Evolutionary conservation across 1,139 yeast species (phyloP), one percentile per base, ranked within the genome.

Genomic region (Torulaspora pretoriensis): DNA sequence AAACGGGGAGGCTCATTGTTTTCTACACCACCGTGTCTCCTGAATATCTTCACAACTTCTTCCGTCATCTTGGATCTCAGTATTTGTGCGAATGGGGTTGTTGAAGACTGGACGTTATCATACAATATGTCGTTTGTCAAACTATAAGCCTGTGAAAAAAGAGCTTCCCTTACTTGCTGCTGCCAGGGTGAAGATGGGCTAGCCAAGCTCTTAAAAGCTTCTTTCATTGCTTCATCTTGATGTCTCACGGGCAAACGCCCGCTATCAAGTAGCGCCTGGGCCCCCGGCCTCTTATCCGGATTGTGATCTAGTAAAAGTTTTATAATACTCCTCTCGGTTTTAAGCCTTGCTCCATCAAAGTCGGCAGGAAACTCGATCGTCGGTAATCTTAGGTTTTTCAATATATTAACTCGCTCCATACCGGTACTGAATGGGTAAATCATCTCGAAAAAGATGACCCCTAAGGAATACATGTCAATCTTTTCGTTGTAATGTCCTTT

Each of bases 141-240:
- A 64, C 82, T 82, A 54, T 87, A 82, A 0, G 96, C 89, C 53
- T 87, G 94, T 23, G 83, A 74, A 61, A 92, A 92, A 33, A 92
- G 68, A 0, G 94, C 83, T 49, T 83, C 86, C 59, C 96, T 75
- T 0, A 92, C 96, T 64, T 88, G 95, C 52, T 81, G 87, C 55
- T 90, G 92, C 95, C 96, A 88, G 0, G 96, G 92, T 0, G 96
- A 87, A 0, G 94, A 82, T 0, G 96, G 94, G 60, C 88, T 92
- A 0, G 94, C 85, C 50, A 92, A 68, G 26, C 92, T 85, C 51
- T 81, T 80, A 50, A 94, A 69, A 0, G 96, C 96, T 59, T 89
- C 96, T 57, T 86, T 83, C 48, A 92, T 84, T 8, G 88, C 78
- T 59, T 85, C 88, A 59, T 92, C 97, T 56, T 90, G 94, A 52